Evolutionary conservation across 2,329 filamentous ascomycete genomes (phyloP).

Genomic region (Fonsecaea nubica): DNA sequence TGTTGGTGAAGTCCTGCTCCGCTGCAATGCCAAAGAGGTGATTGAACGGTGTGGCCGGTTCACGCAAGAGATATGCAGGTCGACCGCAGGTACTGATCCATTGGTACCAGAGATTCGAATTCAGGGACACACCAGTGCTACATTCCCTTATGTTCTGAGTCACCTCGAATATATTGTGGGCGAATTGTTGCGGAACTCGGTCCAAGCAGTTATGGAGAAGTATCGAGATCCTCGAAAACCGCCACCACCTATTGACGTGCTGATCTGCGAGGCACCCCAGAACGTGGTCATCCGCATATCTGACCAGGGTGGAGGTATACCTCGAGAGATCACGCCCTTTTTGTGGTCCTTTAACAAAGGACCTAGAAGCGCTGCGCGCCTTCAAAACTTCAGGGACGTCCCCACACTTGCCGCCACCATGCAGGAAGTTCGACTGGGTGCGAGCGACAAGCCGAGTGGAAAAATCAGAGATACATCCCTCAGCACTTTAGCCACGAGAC

Average conservation of each 20-base stretch:
- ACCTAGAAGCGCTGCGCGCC: constrained; percentile 74
- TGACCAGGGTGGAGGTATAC: constrained; percentile 91
- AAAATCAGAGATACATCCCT: constrained; percentile 69
- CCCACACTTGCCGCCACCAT: constrained; percentile 92
- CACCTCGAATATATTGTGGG: constrained; percentile 98
- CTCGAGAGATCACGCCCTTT: constrained; percentile 81
- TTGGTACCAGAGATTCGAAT: constrained; percentile 81
- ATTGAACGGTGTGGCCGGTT: constrained; percentile 81
- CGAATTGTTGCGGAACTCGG: constrained; percentile 91
- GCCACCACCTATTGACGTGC: constrained; percentile 87
- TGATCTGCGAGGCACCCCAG: constrained; percentile 91
- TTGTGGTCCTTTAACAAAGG: constrained; percentile 98
- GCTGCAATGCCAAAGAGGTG: constrained; percentile 88
- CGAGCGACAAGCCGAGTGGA: constrained; percentile 27
- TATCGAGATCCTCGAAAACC: constrained; percentile 57
- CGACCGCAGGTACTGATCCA: constrained; percentile 74
- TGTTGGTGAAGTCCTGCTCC: constrained; percentile 93
- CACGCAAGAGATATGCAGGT: constrained; percentile 74
- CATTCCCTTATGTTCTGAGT: constrained; percentile 93
- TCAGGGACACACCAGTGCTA: constrained; percentile 83
- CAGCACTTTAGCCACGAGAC: constrained; percentile 77
- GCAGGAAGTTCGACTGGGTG: constrained; percentile 66
- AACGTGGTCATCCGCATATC: constrained; percentile 97
- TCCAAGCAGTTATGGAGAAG: constrained; percentile 87
- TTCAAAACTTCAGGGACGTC: constrained; percentile 85